A percentile compares a stretch with the other conserved stretches of the same genome.
These are phyloP conservation scores for Phaeomoniella chlamydospora DNA, from an alignment of 2,329 filamentous ascomycete genomes.

Conservation along the genomic window DNA sequence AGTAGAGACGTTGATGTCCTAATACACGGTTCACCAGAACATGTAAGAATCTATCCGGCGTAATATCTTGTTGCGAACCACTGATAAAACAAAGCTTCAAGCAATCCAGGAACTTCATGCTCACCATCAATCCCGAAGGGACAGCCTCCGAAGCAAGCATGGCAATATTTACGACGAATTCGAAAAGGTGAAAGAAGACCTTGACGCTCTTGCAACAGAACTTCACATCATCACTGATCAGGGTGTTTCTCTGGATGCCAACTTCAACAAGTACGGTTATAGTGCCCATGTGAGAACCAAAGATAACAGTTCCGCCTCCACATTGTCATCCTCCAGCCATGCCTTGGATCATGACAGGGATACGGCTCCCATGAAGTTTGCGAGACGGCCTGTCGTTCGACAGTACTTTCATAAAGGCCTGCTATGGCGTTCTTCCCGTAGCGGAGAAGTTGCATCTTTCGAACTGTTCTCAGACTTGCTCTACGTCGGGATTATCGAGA, in stretches of 20 bases:
- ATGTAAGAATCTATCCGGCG: conserved; percentile 14
- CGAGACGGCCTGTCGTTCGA: conserved; percentile 43
- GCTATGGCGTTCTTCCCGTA: conserved; percentile 44
- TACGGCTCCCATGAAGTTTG: conserved; percentile 35
- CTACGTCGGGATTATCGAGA: conserved; percentile 50
- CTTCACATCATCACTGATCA: conserved; percentile 40
- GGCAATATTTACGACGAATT: conserved; percentile 40
- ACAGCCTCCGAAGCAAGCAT: conserved; percentile 32
- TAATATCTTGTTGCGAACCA: conserved; percentile 3
- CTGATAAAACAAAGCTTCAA: conserved; percentile 15
- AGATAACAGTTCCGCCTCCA: conserved; percentile 15
- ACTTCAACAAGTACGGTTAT: conserved; percentile 51
- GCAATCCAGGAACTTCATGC: conserved; percentile 36
- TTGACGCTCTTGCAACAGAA: conserved; percentile 37
- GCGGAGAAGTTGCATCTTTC: conserved; percentile 47
- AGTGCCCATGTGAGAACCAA: conserved; percentile 40
- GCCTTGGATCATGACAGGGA: conserved; percentile 25
- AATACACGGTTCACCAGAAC: conserved; percentile 41
- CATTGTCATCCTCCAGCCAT: conserved; percentile 11
- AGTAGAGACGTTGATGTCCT: conserved; percentile 37
- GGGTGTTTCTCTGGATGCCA: conserved; percentile 41
- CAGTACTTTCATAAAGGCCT: conserved; percentile 55
- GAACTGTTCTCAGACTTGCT: conserved; percentile 53
- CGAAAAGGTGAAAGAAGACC: conserved; percentile 37
- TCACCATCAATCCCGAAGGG: conserved; percentile 36